Evolutionary conservation across 441 rosid genomes (phyloP), one percentile per base, ranked within the genome.

Genomic region (Isatis lusitanica): DNA sequence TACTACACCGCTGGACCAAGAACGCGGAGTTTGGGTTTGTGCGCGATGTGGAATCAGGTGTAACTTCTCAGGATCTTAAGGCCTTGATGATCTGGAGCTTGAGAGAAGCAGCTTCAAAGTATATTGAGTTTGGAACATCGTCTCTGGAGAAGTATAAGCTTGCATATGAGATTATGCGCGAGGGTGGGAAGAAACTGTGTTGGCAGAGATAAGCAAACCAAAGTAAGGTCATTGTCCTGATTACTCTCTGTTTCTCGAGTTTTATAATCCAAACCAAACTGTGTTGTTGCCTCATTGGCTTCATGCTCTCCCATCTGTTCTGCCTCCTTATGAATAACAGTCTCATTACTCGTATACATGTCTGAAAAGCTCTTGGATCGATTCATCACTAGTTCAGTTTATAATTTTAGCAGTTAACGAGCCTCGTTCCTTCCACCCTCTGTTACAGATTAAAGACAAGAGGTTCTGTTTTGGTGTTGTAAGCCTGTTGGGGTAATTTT

Each of bases 1-100:
- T 93, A 74, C 81, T 93, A 24, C 93, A 84, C 74, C 83, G 98
- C 44, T 91, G 97, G 98, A 87, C 93, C 9, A 86, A 85, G 71
- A 88, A 89, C 31, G 94, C 97, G 0, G 88, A 86, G 79, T 80
- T 80, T 47, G 91, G 93, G 43, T 76, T 74, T 60, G 60, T 88
- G 5, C 73, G 77, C 10, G 87, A 87, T 75, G 26, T 77, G 6
- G 96, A 86, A 56, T 85, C 97, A 9, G 85, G 84, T 42, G 74
- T 80, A 31, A 85, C 73, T 66, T 71, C 84, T 43, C 89, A 79
- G 55, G 93, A 93, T 63, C 85, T 87, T 0, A 87, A 85, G 84
- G 78, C 87, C 21, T 71, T 85, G 74, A 87, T 93, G 86, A 66
- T 69, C 18, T 90, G 97, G 97, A 91, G 96, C 85, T 79, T 93